Evolutionary conservation across 2,329 filamentous ascomycete genomes (phyloP), one percentile per base, ranked within the genome.

Genomic region (Pezicula radicicola): DNA sequence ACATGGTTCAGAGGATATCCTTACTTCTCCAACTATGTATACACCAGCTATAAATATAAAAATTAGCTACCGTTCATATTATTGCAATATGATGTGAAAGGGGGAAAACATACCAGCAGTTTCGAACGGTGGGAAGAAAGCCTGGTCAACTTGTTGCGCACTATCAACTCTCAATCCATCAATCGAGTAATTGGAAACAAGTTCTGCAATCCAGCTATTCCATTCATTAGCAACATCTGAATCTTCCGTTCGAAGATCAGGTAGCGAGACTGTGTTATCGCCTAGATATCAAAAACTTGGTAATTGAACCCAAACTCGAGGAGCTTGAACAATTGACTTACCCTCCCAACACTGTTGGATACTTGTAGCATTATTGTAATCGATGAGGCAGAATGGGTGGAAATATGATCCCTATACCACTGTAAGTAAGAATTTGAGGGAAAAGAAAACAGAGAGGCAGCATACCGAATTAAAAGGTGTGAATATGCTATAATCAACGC

Each of bases 11-110:
- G 6, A 25, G 25, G 25, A 25, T 25, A 25, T 25, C 25, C 25
- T 25, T 25, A 25, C 81, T 61, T 87, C 84, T 9, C 84, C 83
- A 13, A 85, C 72, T 5, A 75, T 72, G 63, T 83, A 85, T 2
- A 85, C 78, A 4, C 80, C 82, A 1, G 80, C 74, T 2, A 75
- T n/a, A 5, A 28, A 9, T 12, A 15, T 15, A 51, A 21, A 59
- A 30, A 21, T n/a, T 9, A n/a, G 21, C 12, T 10, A 13, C 30
- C 4, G 25, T 25, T 25, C 25, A 33, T 33, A 7, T 6, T 2
- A 25, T 16, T 13, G 25, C 25, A 13, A 7, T 35, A n/a, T 16
- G 4, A n/a, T 15, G 43, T 69, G 0, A 80, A 68, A 36, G 12
- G n/a, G 18, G 18, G 12, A 49, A 9, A 10, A 51, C 56, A 48